phyloP scores from a whole-genome alignment of 2,329 filamentous ascomycete genomes.

The Zopfia rhizophila region DNA sequence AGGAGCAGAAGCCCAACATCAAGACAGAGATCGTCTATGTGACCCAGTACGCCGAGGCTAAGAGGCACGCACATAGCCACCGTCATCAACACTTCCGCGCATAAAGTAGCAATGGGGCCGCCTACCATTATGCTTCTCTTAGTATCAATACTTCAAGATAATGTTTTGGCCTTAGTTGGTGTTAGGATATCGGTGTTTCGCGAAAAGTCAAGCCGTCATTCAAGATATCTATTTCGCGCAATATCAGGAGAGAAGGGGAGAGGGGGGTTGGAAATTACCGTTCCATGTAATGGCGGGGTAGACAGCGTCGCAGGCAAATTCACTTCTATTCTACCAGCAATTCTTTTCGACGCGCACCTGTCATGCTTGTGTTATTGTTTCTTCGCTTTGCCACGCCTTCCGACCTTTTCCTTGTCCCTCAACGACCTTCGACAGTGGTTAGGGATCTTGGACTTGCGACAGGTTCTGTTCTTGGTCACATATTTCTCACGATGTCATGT shows the following conservation, averaged over 20 bases:
- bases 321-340: constrained; percentile 34
- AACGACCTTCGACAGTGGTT: constrained; percentile 13
- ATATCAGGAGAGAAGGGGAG: constrained; percentile 31
- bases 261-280: constrained; percentile 25
- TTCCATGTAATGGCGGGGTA: constrained; percentile 49
- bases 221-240: constrained; percentile 43
- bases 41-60: constrained; percentile 42
- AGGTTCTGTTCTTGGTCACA: constrained; percentile 30
- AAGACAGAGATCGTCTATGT: constrained; percentile 45
- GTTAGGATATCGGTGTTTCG: constrained; percentile 30
- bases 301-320: constrained; percentile 52
- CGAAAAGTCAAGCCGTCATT: constrained; percentile 33
- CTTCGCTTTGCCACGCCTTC: constrained; percentile 8
- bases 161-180: constrained; percentile 31
- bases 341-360: constrained; percentile 36
- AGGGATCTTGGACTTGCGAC: constrained; percentile 12
- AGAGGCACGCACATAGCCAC: constrained; percentile 45
- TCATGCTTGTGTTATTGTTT: constrained; percentile 36
- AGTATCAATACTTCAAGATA: constrained; percentile 27
- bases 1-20: constrained; percentile 32
- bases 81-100: constrained; percentile 46
- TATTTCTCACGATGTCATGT: constrained; percentile 42
- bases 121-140: constrained; percentile 14
- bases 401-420: constrained; percentile 8
- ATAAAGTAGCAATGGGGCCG: no score